Percentiles rank a stretch among this genome's conserved stretches.
Evolutionary conservation across 78 protist species (phyloP).

Genomic region (Dictyostelium purpureum): DNA sequence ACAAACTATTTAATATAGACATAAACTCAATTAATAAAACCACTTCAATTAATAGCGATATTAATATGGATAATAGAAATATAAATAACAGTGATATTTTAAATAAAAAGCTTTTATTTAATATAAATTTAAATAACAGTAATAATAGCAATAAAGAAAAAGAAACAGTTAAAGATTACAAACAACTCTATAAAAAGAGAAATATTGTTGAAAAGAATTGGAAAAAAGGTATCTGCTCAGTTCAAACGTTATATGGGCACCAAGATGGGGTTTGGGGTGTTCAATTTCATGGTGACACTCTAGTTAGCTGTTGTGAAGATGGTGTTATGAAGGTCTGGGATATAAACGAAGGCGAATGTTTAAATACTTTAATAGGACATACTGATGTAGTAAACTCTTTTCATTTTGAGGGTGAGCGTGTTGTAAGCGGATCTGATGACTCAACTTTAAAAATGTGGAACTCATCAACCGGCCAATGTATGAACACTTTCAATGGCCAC

Average conservation of each 20-base stretch:
- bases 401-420: slow-evolving; percentile 53
- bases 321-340: slow-evolving; percentile 76
- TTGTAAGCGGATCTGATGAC: slow-evolving; percentile 66
- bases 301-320: slow-evolving; percentile 51
- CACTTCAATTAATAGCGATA: neutral
- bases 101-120: neutral
- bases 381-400: slow-evolving; percentile 53
- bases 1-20: neutral
- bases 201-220: slow-evolving; percentile 39
- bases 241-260: slow-evolving; percentile 73
- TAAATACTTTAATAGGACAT: slow-evolving; percentile 53
- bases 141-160: too few species aligned
- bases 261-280: slow-evolving; percentile 78
- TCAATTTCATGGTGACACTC: slow-evolving; percentile 64
- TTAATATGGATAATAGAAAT: neutral
- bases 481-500: slow-evolving; percentile 44
- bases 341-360: slow-evolving; percentile 57
- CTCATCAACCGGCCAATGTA: slow-evolving; percentile 17
- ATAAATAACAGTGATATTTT: neutral
- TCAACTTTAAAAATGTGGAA: slow-evolving; percentile 65
- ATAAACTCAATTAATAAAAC: slow-evolving; percentile 6
- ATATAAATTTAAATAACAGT: neutral
- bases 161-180: slow-evolving; percentile 21
- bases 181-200: slow-evolving; percentile 24
- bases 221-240: slow-evolving; percentile 70